A percentile compares a stretch with the other conserved stretches of the same genome.
These are phyloP conservation scores for Bruguiera gymnorhiza DNA, from an alignment of 345 rosid genomes.

Conservation along the genomic window DNA sequence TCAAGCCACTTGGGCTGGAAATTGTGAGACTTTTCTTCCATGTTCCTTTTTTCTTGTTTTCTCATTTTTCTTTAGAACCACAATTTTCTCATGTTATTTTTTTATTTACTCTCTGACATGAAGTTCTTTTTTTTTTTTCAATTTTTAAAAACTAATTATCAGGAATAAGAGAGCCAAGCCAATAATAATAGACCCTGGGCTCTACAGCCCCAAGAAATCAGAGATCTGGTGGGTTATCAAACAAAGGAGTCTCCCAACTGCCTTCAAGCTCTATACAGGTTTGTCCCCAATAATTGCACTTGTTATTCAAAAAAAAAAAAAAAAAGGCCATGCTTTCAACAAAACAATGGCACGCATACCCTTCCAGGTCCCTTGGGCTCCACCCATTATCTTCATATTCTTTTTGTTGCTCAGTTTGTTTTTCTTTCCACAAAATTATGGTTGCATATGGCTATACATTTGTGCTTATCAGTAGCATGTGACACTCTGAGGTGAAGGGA, in stretches of 20 bases:
- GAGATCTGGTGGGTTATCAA: constrained; percentile 78
- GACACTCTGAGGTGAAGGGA: constrained; percentile 20
- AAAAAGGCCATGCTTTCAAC: not conserved
- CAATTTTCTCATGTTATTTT: not conserved
- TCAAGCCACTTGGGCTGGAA: constrained; percentile 84
- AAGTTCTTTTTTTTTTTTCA: not conserved
- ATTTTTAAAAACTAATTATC: not conserved
- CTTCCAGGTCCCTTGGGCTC: not conserved
- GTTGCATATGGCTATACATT: no score
- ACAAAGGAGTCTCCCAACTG: constrained; percentile 78
- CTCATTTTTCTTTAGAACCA: no score
- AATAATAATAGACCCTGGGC: constrained; percentile 80
- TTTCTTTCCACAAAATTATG: not conserved
- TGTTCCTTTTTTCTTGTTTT: no score
- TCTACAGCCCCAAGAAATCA: constrained; percentile 68
- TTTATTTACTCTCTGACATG: not conserved
- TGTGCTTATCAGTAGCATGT: constrained; percentile 18
- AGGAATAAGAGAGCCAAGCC: constrained; percentile 91
- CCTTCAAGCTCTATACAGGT: constrained; percentile 96
- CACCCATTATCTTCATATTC: not conserved
- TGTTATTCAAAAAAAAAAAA: not conserved
- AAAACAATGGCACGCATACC: not conserved
- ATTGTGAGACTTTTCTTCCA: constrained; percentile 39
- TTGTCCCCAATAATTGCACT: not conserved
- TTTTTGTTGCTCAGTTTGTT: not conserved